Percentiles rank a stretch among this genome's conserved stretches.
Evolutionary conservation across 495 filamentous ascomycete genomes (phyloP).

Genomic region (Hypoxylon perforatum): DNA sequence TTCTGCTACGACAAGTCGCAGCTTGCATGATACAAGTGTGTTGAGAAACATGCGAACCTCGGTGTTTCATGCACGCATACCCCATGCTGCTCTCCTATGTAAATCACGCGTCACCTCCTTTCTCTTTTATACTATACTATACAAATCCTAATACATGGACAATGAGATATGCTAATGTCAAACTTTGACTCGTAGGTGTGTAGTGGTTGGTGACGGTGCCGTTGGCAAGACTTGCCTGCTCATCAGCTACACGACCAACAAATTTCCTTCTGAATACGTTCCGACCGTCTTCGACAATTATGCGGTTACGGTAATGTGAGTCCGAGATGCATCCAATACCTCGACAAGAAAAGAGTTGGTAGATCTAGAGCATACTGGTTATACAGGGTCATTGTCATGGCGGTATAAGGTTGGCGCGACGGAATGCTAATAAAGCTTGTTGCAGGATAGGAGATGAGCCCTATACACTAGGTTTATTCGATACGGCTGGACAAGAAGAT

Average conservation of each 20-base stretch:
- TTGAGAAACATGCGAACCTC: conserved; percentile 19
- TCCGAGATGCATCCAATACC: conserved; percentile 38
- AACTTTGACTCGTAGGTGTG: conserved; percentile 72
- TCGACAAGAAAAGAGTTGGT: no score
- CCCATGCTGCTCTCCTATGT: conserved; percentile 3
- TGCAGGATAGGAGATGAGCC: conserved; percentile 98
- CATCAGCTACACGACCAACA: conserved; percentile 99
- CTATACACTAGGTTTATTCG: conserved; percentile 96
- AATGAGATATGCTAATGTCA: conserved; percentile 20
- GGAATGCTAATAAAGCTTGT: conserved; percentile 34
- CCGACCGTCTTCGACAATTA: conserved; percentile 99
- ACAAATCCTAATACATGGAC: not conserved
- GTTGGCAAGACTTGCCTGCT: conserved; percentile 98
- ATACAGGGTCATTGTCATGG: conserved; percentile 14
- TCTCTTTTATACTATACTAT: not conserved
- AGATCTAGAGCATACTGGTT: not conserved
- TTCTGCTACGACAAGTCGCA: conserved; percentile 14
- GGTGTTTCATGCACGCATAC: conserved; percentile 32
- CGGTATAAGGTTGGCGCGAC: conserved; percentile 4
- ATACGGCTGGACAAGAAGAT: conserved; percentile 99
- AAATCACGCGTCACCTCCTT: conserved; percentile 27
- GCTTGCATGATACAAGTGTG: conserved; percentile 30
- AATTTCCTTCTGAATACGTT: conserved; percentile 99
- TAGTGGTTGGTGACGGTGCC: conserved; percentile 98
- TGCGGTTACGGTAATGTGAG: conserved; percentile 99